Evolutionary conservation across 2,329 filamentous ascomycete genomes (phyloP).

Genomic region (Paraphaeosphaeria minitans): DNA sequence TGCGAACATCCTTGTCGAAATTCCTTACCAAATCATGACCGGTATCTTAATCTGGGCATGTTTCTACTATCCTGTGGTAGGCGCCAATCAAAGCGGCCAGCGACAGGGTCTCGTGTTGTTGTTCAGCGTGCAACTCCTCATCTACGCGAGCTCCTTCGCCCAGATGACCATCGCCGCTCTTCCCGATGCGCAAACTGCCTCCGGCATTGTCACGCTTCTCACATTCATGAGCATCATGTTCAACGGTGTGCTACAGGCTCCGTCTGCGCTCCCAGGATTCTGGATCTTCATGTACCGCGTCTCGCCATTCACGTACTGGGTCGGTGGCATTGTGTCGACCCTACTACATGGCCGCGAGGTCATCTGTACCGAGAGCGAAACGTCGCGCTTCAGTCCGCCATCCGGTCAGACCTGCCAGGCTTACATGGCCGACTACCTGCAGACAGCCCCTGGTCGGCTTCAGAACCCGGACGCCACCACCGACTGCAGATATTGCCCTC

Average conservation of each 20-base stretch:
- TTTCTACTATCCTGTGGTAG: constrained; percentile 66
- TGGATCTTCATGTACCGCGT: constrained; percentile 80
- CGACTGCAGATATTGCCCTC: constrained; percentile 56
- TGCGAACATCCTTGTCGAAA: constrained; percentile 72
- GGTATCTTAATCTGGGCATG: constrained; percentile 67
- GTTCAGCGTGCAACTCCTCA: constrained; percentile 68
- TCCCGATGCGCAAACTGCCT: constrained; percentile 70
- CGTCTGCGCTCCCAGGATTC: constrained; percentile 66
- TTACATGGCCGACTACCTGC: constrained; percentile 53
- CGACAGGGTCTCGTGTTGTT: constrained; percentile 65
- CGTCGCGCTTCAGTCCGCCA: constrained; percentile 45
- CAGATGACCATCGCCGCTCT: constrained; percentile 75
- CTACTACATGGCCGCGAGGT: constrained; percentile 53
- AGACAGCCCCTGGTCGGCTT: constrained; percentile 46
- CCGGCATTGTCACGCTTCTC: constrained; percentile 65
- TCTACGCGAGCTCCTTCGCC: constrained; percentile 74
- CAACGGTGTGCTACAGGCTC: constrained; percentile 64
- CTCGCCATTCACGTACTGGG: constrained; percentile 70
- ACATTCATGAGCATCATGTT: constrained; percentile 54
- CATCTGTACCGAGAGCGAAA: constrained; percentile 53
- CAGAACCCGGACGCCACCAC: constrained; percentile 49
- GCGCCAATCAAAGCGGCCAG: constrained; percentile 50
- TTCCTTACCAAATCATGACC: constrained; percentile 68
- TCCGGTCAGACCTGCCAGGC: constrained; percentile 45
- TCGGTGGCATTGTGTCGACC: constrained; percentile 43